phyloP scores from a whole-genome alignment of 73 alveolate species.

The Tetrahymena thermophila region DNA sequence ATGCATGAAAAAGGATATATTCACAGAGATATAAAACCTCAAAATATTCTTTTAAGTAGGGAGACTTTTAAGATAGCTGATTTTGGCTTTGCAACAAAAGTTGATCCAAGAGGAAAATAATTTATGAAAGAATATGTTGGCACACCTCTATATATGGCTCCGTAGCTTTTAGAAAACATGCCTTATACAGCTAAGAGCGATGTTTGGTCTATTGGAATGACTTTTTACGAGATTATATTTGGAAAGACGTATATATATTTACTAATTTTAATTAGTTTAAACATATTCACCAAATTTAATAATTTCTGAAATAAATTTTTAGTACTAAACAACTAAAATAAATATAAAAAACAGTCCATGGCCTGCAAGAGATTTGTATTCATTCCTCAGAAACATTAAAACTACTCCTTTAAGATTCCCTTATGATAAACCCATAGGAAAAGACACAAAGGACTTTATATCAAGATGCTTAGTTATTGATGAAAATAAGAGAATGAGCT shows the following conservation, averaged over 20 bases:
- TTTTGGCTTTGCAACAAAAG: constrained; percentile 41
- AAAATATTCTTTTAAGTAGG: constrained; percentile 11
- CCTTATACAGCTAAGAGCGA: constrained; percentile 25
- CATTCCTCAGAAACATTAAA: not conserved
- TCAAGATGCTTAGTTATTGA: constrained; percentile 13
- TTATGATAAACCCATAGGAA: not conserved
- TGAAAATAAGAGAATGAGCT: constrained; percentile 22
- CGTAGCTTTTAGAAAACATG: constrained; percentile 9
- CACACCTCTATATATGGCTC: constrained; percentile 42
- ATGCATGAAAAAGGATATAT: constrained; percentile 2
- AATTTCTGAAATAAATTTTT: not conserved
- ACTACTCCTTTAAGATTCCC: not conserved
- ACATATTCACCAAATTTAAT: not conserved
- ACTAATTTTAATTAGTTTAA: not conserved
- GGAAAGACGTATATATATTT: constrained; percentile 4
- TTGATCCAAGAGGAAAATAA: constrained; percentile 4
- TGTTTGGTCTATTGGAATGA: constrained; percentile 41
- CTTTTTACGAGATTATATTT: constrained; percentile 27
- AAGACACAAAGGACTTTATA: not conserved
- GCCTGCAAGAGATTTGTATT: constrained; percentile 15
- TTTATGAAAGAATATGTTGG: constrained; percentile 28
- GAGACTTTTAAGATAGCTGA: constrained; percentile 27
- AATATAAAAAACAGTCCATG: not conserved
- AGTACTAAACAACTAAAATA: not conserved
- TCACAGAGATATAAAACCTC: constrained; percentile 35